Base-by-base conservation (phyloP, 1,284 basidiomycete species). In the Pterulicium gracile region DNA sequence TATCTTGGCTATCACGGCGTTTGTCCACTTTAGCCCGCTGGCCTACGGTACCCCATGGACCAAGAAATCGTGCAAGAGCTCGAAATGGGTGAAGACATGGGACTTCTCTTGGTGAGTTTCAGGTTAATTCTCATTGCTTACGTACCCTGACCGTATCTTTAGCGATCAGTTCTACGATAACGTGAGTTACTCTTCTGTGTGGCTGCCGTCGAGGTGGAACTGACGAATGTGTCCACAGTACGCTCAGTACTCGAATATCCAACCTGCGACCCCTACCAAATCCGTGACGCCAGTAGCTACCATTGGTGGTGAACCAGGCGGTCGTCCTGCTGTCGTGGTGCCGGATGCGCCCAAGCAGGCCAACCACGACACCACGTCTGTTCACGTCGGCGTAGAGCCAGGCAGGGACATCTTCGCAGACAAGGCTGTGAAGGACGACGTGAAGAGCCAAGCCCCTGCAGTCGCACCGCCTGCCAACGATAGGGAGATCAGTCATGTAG, bases 81-180 rank as follows among this genome's bases (percentile, higher is more conserved):
- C 92, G 3, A 81, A 82, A 58, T 93, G 90, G 89, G 57, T 93
- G 47, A 88, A 83, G 67, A 85, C 80, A 1, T 98, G 96, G 95
- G 96, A 99, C 63, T 98, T 98, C 61, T 79, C 81, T 47, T 98
- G 94, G 81, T 87, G 58, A 49, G 83, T n/a, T n/a, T n/a, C n/a
- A n/a, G n/a, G n/a, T n/a, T 59, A 21, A 7, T 3, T 17, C 24
- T 23, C 12, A 10, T 27, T 34, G 10, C 27, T 40, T 2, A 46
- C 45, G 36, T 39, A 35, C 2, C 47, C 49, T 49, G 27, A 54
- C 42, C 27, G 32, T 51, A 46, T 36, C 45, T 42, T 10, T 42
- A 83, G 83, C 60, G 67, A 75, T 40, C 81, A 82, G 21, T 86
- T 82, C 67, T 59, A 67, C 23, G 70, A 80, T 32, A 67, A 75